Base-by-base conservation (phyloP, 2,329 filamentous ascomycete species). In the Xylaria polymorpha region DNA sequence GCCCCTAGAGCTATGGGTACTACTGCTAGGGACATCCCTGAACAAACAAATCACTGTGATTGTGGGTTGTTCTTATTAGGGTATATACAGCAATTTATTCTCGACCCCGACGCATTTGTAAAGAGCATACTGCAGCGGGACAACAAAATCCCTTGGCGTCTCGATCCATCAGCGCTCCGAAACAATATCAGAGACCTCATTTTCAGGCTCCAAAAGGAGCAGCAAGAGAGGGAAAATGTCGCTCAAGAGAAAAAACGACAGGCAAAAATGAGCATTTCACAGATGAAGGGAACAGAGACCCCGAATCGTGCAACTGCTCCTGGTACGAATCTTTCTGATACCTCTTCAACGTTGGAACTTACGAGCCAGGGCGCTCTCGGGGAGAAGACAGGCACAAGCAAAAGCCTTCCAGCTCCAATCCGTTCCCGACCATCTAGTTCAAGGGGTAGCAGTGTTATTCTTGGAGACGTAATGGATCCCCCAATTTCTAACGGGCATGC, bases 1-100 rank as follows among this genome's bases (percentile, higher is more conserved):
- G 61, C 68, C 20, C 63, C 72, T 20, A 64, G 70, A 7, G 56
- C 73, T 18, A 64, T 82, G 39, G 88, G 87, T 4, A 89, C 92
- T 83, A 94, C 89, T 46, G 93, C 92, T 4, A 91, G 88, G 68
- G 85, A 86, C 8, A 91, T 98, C 15, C 95, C 96, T 0, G 82
- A 87, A 69, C 96, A 99, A 79, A 82, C 88, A 58, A 98, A 99
- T 77, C 92, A 87, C 74, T 94, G 88, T 70, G 96, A 99, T 78
- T 99, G 96, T 76, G 96, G 96, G 9, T 83, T 98, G 0, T 99
- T 92, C 74, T 83, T 98, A 3, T 83, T 98, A 4, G 92, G 91
- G 2, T 99, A 98, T 76, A 85, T 97, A 62, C 88, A 94, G 72
- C 90, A 92, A 71, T 97, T 99, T 71, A 85, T 97, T 18, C 85